Base-by-base conservation (phyloP, 2,329 filamentous ascomycete genomes). In the Cladobotryum mycophilum region DNA sequence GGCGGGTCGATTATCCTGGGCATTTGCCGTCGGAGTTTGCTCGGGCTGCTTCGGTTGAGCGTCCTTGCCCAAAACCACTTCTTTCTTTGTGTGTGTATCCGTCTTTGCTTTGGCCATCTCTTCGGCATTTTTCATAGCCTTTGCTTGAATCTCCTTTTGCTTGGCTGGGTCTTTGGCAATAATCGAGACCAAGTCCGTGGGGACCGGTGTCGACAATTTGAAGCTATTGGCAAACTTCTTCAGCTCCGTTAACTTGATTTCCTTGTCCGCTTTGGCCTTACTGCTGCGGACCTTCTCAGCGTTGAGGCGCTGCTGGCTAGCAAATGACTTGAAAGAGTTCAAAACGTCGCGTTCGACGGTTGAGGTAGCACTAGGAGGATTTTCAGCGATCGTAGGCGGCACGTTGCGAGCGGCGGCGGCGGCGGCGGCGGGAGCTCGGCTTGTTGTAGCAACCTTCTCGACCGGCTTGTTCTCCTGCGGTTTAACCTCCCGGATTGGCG, bases 161-260 rank as follows among this genome's bases (percentile, higher is more conserved):
- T 96, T 99, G 42, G 76, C 79, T n/a, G 90, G 90, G 64, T 99
- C 93, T 67, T 97, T 99, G 52, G 93, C 92, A 54, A 99, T 86
- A 58, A 99, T 99, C 1, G 89, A 86, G 25, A 99, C 90, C 35
- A 99, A 72, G 67, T 99, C 93, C 47, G 81, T 84, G 1, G 93
- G 93, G 11, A 99, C 90, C 5, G 91, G 90, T 3, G 92, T 96
- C 45, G 88, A 86, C 15, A 99, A 80, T 71, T 97, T 97, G 76
- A 99, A 99, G 64, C 81, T 93, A 59, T 85, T 81, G 1, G 93
- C 89, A 68, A 99, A 99, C 64, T 92, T 96, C 76, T 93, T 95
- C 52, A 99, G 72, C 70, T 99, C 93, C 53, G 89, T 95, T 55
- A 99, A 70, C 69, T 95, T 96, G 57, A 93, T 84, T 58, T 91